These are phyloP conservation scores for Sordaria brevicollis DNA, from an alignment of 495 filamentous ascomycete genomes.

Conservation along the genomic window DNA sequence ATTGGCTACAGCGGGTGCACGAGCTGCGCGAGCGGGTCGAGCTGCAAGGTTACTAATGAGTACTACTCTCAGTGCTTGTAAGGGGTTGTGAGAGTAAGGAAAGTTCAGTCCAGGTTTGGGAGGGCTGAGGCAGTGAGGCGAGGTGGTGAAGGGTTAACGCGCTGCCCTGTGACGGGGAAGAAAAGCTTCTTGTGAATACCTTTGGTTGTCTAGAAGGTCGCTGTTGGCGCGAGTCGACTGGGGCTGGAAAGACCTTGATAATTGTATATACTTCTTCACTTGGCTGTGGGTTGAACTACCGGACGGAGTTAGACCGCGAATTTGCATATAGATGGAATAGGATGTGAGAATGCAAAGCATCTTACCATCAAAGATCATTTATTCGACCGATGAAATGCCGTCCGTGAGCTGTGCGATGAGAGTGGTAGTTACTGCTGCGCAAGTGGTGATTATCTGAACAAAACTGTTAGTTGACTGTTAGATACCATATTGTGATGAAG, in stretches of 20 bases:
- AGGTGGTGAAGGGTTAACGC: no score
- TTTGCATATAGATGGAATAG: background rate
- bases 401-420: no score
- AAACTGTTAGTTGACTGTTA: no score
- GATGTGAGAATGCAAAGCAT: background rate
- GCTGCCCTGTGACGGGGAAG: no score
- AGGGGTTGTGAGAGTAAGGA: background rate
- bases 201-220: background rate
- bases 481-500: no score
- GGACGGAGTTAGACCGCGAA: background rate
- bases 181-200: background rate
- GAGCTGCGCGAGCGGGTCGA: conserved; percentile 16
- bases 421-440: no score
- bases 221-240: background rate
- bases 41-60: conserved; percentile 14
- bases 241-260: background rate
- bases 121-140: background rate
- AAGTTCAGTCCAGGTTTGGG: background rate
- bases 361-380: background rate
- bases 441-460: no score
- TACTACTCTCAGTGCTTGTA: conserved; percentile 24
- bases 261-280: background rate
- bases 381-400: no score
- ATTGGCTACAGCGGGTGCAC: conserved; percentile 21
- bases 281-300: background rate